Base-by-base conservation (phyloP, 176 grass and related monocot species). In the Echinochloa phyllopogon region DNA sequence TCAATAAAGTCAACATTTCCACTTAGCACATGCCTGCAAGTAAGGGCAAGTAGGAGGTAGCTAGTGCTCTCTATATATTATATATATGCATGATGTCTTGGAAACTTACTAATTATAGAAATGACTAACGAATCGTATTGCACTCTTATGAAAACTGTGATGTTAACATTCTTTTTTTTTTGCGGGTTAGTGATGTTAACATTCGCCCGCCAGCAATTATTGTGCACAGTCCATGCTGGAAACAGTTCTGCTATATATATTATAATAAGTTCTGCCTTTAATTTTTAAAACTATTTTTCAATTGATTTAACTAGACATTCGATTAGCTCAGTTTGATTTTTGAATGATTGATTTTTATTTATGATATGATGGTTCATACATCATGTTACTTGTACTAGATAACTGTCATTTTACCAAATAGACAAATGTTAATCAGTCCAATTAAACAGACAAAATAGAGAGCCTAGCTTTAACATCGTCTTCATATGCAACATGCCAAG, bases 61-160 rank as follows among this genome's bases (percentile, higher is more conserved):
- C 77, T 82, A 66, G 60, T 82, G 25, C 40, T 23, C 18, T 29
- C 44, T 24, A 72, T 47, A 72, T 64, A 33, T 48, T 15, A 15
- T 47, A 67, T 59, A 24, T 33, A 33, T 33, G 29, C 29, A 33
- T 48, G 48, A 0, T 73, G 38, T 57, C 38, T 48, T 58, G 7
- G 38, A 23, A 25, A 20, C 60, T 59, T 87, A 8, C 85, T 75
- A 75, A 75, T 75, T 67, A 57, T 67, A 67, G 85, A 75, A 75
- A 81, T 2, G 45, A 24, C 8, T 6, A 37, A 16, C 16, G 61
- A 86, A 37, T 45, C 55, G 3, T 8, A 16, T 33, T 23, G 23
- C 42, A 8, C 1, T 18, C 51, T 60, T 41, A 9, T 4, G 38
- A 51, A 21, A 27, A 5, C 17, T 62, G 15, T 20, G 10, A 63